phyloP scores from a whole-genome alignment of 2,329 filamentous ascomycete species.

The Beauveria australis region DNA sequence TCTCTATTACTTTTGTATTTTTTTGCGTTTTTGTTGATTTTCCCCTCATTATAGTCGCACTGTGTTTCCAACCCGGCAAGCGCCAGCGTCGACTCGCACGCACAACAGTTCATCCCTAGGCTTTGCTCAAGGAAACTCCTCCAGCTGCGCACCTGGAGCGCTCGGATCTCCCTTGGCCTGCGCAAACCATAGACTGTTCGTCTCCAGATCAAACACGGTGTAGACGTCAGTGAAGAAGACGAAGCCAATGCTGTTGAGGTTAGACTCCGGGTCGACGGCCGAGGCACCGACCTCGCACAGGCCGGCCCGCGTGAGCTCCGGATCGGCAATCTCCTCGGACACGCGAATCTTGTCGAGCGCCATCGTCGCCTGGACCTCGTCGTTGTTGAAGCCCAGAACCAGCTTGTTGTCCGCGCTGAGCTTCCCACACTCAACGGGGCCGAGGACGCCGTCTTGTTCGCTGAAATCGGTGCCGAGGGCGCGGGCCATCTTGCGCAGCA shows the following conservation, averaged over 20 bases:
- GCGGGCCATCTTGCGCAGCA: background rate
- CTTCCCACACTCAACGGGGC: background rate
- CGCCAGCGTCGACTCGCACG: too few species aligned
- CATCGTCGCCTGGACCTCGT: background rate
- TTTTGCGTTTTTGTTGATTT: too few species aligned
- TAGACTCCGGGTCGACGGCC: background rate
- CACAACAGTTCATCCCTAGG: background rate
- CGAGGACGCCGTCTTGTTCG: background rate
- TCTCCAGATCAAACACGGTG: conserved; percentile 8
- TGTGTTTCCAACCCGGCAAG: too few species aligned
- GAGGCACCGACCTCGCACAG: background rate
- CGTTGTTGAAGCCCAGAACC: conserved; percentile 4
- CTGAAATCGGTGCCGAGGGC: background rate
- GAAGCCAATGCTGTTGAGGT: conserved; percentile 2
- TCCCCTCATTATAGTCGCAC: too few species aligned
- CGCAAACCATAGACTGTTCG: conserved; percentile 8
- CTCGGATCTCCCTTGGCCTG: background rate
- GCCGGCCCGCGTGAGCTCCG: background rate
- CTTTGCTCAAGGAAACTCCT: conserved; percentile 3
- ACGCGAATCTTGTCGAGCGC: background rate
- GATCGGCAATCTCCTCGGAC: background rate
- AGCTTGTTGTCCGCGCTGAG: conserved; percentile 3
- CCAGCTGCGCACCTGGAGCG: background rate
- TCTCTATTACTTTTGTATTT: too few species aligned
- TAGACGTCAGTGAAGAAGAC: background rate